These are phyloP conservation scores for Penicillium sp. DNA, from an alignment of 2,329 filamentous ascomycete genomes.

Conservation along the genomic window DNA sequence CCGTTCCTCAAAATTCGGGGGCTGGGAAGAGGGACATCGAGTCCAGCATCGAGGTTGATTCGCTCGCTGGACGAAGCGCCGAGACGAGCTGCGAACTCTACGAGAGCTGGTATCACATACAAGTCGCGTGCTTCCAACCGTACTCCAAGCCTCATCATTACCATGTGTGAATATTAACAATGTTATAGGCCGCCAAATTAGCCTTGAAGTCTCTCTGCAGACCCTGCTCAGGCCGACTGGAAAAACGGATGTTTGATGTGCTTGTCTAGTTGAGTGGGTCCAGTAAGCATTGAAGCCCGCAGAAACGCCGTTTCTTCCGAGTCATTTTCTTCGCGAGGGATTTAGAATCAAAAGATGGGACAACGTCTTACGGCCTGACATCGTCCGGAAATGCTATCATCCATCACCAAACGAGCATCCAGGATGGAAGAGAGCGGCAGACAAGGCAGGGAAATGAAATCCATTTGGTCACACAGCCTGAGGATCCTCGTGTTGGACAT, in stretches of 20 bases:
- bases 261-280: background rate
- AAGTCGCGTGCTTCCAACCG: slow-evolving; percentile 2
- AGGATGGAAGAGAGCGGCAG: slow-evolving; percentile 23
- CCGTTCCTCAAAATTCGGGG: slow-evolving; percentile 24
- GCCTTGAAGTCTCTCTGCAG: background rate
- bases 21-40: slow-evolving; percentile 24
- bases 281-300: background rate
- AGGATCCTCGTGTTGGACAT: slow-evolving; percentile 37
- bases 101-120: slow-evolving; percentile 20
- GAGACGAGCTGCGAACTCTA: slow-evolving; percentile 22
- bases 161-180: background rate
- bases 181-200: slow-evolving; percentile 8
- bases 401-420: slow-evolving; percentile 17
- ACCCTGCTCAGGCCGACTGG: background rate
- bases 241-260: background rate
- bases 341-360: slow-evolving; percentile 13
- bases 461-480: slow-evolving; percentile 28
- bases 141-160: background rate
- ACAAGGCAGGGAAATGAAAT: slow-evolving; percentile 19
- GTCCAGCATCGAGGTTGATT: slow-evolving; percentile 22
- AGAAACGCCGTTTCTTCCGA: slow-evolving; percentile 7
- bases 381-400: slow-evolving; percentile 21
- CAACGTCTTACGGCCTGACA: slow-evolving; percentile 23
- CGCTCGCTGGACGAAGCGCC: slow-evolving; percentile 15
- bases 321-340: slow-evolving; percentile 1